Evolutionary conservation across 2,329 filamentous ascomycete genomes (phyloP).

Genomic region (Monosporascus cannonballus): DNA sequence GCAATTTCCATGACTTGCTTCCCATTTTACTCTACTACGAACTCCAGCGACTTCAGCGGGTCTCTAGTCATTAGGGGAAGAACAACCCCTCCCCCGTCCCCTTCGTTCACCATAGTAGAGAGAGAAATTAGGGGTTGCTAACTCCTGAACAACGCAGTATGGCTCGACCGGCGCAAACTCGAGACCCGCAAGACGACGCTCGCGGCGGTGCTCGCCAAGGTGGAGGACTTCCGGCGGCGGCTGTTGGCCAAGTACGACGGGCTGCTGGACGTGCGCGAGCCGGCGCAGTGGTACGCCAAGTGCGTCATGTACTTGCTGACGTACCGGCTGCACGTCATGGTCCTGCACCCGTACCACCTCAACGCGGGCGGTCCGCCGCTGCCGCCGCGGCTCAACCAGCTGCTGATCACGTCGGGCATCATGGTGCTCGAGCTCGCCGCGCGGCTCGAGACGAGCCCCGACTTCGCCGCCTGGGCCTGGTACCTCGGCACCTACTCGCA

Average conservation of each 20-base stretch:
- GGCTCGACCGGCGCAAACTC: constrained; percentile 61
- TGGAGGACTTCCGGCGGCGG: constrained; percentile 60
- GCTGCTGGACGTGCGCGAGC: constrained; percentile 52
- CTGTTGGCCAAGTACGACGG: constrained; percentile 62
- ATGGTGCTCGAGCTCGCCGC: constrained; percentile 43
- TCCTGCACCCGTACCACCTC: constrained; percentile 61
- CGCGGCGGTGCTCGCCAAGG: constrained; percentile 58
- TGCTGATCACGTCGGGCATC: constrained; percentile 57
- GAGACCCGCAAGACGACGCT: constrained; percentile 56
- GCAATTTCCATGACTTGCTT: neutral
- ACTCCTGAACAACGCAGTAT: constrained; percentile 31
- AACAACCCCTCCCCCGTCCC: no score
- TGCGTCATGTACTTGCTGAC: constrained; percentile 60
- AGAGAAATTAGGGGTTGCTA: neutral
- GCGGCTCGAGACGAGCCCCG: constrained; percentile 36
- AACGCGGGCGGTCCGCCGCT: constrained; percentile 36
- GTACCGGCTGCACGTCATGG: constrained; percentile 58
- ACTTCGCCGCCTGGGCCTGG: constrained; percentile 59
- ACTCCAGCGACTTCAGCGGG: no score
- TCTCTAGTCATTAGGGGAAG: no score
- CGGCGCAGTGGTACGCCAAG: constrained; percentile 57
- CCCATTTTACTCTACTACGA: no score
- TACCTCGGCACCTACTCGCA: constrained; percentile 67
- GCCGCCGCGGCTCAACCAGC: constrained; percentile 56
- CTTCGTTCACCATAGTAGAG: no score